Conservation (phyloP, 768 basidiomycete species). For the Lactarius hengduanensis region DNA sequence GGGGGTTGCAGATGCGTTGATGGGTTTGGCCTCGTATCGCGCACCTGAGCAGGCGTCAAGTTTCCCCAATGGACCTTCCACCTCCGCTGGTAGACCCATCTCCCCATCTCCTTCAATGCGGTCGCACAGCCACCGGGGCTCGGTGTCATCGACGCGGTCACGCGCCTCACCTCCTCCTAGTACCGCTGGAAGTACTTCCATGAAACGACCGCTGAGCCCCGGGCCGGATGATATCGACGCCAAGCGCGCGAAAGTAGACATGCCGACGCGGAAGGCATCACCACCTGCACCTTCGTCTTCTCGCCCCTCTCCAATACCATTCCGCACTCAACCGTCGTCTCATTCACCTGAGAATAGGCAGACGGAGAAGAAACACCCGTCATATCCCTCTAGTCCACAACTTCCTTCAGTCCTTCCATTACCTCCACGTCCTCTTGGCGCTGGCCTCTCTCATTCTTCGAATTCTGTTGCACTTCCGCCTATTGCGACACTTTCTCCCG, state of each 20-base stretch:
- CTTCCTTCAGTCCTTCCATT: conserved; percentile 65
- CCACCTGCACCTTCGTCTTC: conserved; percentile 47
- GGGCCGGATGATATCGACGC: conserved; percentile 51
- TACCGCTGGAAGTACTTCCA: conserved; percentile 33
- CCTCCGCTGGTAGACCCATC: conserved; percentile 18
- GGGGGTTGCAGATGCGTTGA: conserved; percentile 81
- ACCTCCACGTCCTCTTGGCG: conserved; percentile 70
- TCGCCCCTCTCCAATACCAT: conserved; percentile 71
- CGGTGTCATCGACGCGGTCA: conserved; percentile 63
- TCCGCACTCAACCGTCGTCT: conserved; percentile 71
- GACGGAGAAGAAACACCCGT: conserved; percentile 35
- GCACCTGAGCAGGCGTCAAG: conserved; percentile 29
- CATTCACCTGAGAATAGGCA: conserved; percentile 58
- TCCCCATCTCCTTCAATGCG: conserved; percentile 45
- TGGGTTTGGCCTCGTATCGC: conserved; percentile 50
- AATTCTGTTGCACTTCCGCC: conserved; percentile 61
- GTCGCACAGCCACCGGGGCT: conserved; percentile 55
- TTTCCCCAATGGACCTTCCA: conserved; percentile 25
- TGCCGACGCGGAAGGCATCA: conserved; percentile 47
- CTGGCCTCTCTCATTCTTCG: conserved; percentile 44
- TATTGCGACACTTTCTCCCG: conserved; percentile 65
- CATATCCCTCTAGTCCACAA: conserved; percentile 48
- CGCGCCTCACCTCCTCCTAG: conserved; percentile 58
- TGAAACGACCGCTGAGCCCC: conserved; percentile 72
- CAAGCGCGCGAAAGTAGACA: conserved; percentile 66